Base-by-base conservation (phyloP, 208 protist genomes). In the Acanthamoeba healyi region DNA sequence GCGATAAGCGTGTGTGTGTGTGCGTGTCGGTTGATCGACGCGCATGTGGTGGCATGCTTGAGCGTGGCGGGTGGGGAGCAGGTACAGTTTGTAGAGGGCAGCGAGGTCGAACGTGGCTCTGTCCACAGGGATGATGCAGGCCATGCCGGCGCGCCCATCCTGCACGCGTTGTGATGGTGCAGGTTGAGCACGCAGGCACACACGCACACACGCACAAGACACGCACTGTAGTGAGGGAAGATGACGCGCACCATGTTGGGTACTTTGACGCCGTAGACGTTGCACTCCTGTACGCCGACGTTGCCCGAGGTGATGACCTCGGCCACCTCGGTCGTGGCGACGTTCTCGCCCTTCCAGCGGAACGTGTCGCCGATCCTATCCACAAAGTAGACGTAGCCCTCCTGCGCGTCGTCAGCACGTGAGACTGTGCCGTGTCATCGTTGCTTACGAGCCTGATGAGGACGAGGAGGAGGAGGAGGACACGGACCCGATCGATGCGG, bases 281-380 rank as follows among this genome's bases (percentile, higher is more conserved):
- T 82, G 29, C 36, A n/a, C 29, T 96, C 74, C 34, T 38, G 51
- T 14, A 94, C 88, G 54, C 82, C 65, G 12, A 65, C 87, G 34
- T 49, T 42, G 54, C 58, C 94, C 2, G n/a, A 29, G 1, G 38
- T 56, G 49, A 72, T 49, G 7, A 86, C 94, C 61, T 94, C 93
- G 29, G 54, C 94, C 24, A 97, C 96, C 82, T 97, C 95, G 19
- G 91, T 86, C 6, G 96, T 97, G 19, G 82, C 42, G 63, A 96
- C 96, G 87, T 97, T 97, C 92, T 97, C 96, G 61, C 96, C 95
- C 87, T 96, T 95, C 94, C 95, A 97, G 12, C 96, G 93, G 92
- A 95, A 97, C 22, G 96, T 97, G 56, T 97, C 96, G 42, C 96
- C 96, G 29, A 94, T 93, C 1, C 95, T 51, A 44, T 96, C 95